phyloP scores from a whole-genome alignment of 2,329 filamentous ascomycete genomes.

The Magnaporthiopsis rhizophila region DNA sequence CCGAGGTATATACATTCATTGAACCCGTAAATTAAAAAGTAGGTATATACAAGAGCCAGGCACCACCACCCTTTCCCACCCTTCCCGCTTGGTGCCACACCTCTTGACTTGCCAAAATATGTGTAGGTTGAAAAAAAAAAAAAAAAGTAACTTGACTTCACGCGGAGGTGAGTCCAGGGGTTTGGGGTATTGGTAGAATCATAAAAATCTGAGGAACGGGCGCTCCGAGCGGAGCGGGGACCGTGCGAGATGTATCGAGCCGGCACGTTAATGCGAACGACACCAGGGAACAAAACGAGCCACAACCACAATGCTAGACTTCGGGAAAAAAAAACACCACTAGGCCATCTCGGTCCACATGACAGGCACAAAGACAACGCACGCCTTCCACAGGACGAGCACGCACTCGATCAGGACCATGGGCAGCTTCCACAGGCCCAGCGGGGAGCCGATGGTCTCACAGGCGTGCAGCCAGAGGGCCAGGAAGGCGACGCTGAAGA shows the following conservation, averaged over 20 bases:
- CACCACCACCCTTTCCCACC: not conserved
- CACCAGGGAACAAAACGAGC: not conserved
- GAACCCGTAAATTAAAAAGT: not conserved
- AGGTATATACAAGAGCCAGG: not conserved
- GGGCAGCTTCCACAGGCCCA: slow-evolving; percentile 52
- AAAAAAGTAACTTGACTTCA: not conserved
- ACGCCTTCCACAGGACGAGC: slow-evolving; percentile 71
- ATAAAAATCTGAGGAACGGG: not conserved
- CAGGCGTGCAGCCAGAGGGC: slow-evolving; percentile 57
- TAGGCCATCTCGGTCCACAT: slow-evolving; percentile 38
- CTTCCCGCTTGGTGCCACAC: not conserved
- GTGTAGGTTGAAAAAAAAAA: not conserved
- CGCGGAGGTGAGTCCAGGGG: not conserved
- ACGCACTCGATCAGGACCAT: slow-evolving; percentile 57
- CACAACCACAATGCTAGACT: not conserved
- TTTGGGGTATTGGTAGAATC: not conserved
- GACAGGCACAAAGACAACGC: slow-evolving; percentile 74
- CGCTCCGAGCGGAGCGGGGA: not conserved
- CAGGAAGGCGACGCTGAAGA: slow-evolving; percentile 80
- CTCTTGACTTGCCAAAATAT: not conserved
- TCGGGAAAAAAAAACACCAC: not conserved
- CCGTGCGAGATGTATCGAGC: not conserved
- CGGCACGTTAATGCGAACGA: not conserved
- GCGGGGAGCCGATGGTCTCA: slow-evolving; percentile 33
- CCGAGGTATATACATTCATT: not conserved